These are phyloP conservation scores for Alternaria arbusti DNA, from an alignment of 2,329 filamentous ascomycete genomes.

Conservation along the genomic window DNA sequence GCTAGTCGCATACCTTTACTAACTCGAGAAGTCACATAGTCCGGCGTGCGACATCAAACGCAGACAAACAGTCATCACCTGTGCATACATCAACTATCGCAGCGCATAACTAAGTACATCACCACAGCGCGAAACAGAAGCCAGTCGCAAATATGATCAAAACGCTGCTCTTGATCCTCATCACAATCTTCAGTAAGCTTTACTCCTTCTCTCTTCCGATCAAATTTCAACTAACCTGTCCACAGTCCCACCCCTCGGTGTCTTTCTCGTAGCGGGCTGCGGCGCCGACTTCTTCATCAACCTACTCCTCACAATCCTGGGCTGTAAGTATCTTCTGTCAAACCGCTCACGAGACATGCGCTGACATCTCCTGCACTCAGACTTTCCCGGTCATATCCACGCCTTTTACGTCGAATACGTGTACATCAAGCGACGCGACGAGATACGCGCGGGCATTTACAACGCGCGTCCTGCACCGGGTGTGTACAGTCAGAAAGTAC, in stretches of 20 bases:
- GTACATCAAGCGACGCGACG: constrained; percentile 77
- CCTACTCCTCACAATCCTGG: constrained; percentile 55
- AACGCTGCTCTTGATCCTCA: constrained; percentile 52
- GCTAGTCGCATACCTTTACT: background rate
- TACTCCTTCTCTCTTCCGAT: background rate
- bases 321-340: constrained; percentile 28
- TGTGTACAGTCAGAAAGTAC: constrained; percentile 75
- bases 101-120: background rate
- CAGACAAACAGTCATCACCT: background rate
- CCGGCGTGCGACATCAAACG: background rate
- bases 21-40: background rate
- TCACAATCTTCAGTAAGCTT: constrained; percentile 53
- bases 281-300: constrained; percentile 58
- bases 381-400: constrained; percentile 77
- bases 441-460: constrained; percentile 64
- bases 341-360: background rate
- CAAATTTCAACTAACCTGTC: background rate
- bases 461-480: constrained; percentile 66
- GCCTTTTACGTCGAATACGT: constrained; percentile 84
- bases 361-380: constrained; percentile 51
- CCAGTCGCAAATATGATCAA: constrained; percentile 23
- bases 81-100: background rate
- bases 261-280: constrained; percentile 58
- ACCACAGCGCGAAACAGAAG: background rate
- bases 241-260: constrained; percentile 57